Evolutionary conservation across 202 grass and related monocot species (phyloP).

Genomic region (Setaria viridis): DNA sequence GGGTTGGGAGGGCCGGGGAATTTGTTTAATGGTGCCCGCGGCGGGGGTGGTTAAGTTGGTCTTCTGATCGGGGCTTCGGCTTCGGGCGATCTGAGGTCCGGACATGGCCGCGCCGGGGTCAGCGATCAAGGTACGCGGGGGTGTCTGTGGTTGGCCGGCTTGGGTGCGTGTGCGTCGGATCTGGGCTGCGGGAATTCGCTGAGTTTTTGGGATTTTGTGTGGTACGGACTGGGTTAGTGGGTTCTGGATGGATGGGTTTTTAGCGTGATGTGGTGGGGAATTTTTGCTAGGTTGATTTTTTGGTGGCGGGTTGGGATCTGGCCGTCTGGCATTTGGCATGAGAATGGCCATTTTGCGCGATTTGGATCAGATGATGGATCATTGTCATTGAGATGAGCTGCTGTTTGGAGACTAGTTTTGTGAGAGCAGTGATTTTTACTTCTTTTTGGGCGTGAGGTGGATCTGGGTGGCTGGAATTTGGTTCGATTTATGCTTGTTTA

Average conservation of each 20-base stretch:
- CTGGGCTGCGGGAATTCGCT: conserved; percentile 35
- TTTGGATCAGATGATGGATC: conserved; percentile 15
- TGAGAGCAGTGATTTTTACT: conserved; percentile 23
- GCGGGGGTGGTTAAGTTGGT: conserved; percentile 41
- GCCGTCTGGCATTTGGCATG: conserved; percentile 31
- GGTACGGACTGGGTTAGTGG: not conserved
- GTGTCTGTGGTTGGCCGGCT: not conserved
- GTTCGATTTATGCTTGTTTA: not conserved
- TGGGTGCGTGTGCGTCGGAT: conserved; percentile 32
- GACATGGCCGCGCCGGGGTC: conserved; percentile 49
- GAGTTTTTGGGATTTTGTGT: conserved; percentile 26
- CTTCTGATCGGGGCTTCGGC: conserved; percentile 31
- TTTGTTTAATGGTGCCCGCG: conserved; percentile 52
- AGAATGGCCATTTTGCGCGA: not conserved
- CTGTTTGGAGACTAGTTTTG: not conserved
- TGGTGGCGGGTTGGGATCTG: conserved; percentile 41
- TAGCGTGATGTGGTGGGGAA: not conserved
- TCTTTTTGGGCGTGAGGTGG: not conserved
- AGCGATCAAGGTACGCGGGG: conserved; percentile 46
- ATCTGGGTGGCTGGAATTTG: conserved; percentile 36
- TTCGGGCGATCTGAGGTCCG: conserved; percentile 49
- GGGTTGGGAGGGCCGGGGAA: conserved; percentile 13
- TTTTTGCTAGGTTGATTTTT: not conserved
- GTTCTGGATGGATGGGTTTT: conserved; percentile 21
- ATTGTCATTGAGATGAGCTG: not conserved